Conservation (phyloP, 257 asterid species). For the Jaltomata sinuosa region DNA sequence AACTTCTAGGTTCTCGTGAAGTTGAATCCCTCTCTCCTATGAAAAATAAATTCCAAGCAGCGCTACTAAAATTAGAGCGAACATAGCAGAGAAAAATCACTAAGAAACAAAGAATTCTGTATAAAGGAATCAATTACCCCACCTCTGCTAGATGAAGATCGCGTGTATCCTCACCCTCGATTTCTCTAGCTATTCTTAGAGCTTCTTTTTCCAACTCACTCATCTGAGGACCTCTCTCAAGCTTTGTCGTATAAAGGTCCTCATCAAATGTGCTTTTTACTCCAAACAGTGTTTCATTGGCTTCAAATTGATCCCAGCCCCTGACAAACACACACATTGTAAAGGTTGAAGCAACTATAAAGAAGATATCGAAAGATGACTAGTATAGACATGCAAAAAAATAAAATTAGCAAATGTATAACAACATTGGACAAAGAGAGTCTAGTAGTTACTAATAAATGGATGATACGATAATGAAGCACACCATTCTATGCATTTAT, state of each 20-base stretch:
- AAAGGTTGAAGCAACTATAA: not conserved
- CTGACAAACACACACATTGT: conserved; percentile 22
- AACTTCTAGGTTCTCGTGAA: conserved; percentile 52
- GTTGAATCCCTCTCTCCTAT: conserved; percentile 84
- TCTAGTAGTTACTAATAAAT: not conserved
- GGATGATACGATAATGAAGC: not conserved
- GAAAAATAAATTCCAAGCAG: not conserved
- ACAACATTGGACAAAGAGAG: not conserved
- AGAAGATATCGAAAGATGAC: not conserved
- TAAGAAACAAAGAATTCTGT: not conserved
- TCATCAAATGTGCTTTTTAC: conserved; percentile 93
- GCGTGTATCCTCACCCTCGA: conserved; percentile 82
- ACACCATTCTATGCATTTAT: not conserved
- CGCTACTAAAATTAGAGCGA: not conserved
- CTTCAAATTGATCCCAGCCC: conserved; percentile 97
- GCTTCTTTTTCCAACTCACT: conserved; percentile 89
- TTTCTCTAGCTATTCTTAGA: conserved; percentile 73
- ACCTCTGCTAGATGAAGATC: conserved; percentile 99
- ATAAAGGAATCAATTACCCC: not conserved
- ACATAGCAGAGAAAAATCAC: not conserved
- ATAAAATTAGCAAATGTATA: not conserved
- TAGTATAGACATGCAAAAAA: not conserved
- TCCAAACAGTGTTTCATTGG: conserved; percentile 81
- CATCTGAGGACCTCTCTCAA: conserved; percentile 83
- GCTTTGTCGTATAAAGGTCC: conserved; percentile 92